Evolutionary conservation across 352 stramenopile genomes (phyloP).

Genomic region (Phytophthora sojae): DNA sequence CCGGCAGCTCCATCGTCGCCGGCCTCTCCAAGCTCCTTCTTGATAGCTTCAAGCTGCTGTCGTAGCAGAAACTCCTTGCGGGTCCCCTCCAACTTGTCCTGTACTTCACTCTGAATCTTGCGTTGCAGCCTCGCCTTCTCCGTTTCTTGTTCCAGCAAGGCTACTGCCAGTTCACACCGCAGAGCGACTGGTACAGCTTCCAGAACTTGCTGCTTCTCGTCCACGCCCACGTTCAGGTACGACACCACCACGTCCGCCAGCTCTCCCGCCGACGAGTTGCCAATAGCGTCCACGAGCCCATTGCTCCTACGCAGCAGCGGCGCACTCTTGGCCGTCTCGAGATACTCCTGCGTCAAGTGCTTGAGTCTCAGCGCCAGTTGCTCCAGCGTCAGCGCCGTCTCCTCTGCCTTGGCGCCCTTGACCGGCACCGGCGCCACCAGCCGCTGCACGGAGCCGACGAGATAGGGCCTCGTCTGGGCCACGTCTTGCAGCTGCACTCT

Average conservation of each 20-base stretch:
- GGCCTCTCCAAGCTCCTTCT: slow-evolving; percentile 96
- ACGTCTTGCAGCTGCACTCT: slow-evolving; percentile 60
- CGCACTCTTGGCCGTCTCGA: slow-evolving; percentile 72
- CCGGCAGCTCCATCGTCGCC: slow-evolving; percentile 50
- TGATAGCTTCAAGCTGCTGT: slow-evolving; percentile 99
- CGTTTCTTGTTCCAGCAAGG: slow-evolving; percentile 62
- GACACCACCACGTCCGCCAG: slow-evolving; percentile 78
- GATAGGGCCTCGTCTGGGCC: slow-evolving; percentile 62
- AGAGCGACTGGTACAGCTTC: slow-evolving; percentile 51
- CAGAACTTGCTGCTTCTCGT: slow-evolving; percentile 68
- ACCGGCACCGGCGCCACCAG: slow-evolving; percentile 25
- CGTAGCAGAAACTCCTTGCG: slow-evolving; percentile 95
- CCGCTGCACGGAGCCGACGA: slow-evolving; percentile 59
- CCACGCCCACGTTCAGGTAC: slow-evolving; percentile 63
- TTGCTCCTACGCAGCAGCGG: slow-evolving; percentile 63
- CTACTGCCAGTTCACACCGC: slow-evolving; percentile 58
- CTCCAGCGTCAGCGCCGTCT: slow-evolving; percentile 39
- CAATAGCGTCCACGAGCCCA: slow-evolving; percentile 69
- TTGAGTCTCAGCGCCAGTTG: slow-evolving; percentile 60
- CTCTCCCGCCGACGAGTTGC: slow-evolving; percentile 63
- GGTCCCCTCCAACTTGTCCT: slow-evolving; percentile 74
- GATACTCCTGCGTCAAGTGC: slow-evolving; percentile 69
- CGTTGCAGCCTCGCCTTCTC: slow-evolving; percentile 69
- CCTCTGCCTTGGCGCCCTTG: slow-evolving; percentile 21
- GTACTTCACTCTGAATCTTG: slow-evolving; percentile 77